phyloP scores from a whole-genome alignment of 306 rosid genomes.

The Inga leiocalycina region DNA sequence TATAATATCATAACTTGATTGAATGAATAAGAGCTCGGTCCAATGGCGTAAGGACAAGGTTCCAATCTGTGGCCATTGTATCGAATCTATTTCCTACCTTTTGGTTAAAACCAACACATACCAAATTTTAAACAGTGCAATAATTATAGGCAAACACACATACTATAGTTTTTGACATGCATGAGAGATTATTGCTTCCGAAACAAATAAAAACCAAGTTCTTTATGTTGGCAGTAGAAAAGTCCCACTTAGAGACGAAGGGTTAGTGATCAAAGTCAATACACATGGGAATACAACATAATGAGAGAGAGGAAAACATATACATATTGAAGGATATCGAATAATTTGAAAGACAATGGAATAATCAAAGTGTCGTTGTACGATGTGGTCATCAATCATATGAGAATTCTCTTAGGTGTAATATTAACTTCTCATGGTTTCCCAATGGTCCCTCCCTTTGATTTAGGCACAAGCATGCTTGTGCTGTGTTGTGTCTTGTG shows the following conservation, averaged over 20 bases:
- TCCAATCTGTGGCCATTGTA: neutral
- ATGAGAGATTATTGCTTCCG: neutral
- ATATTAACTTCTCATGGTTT: conserved; percentile 28
- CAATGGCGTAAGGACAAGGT: neutral
- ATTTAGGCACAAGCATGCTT: neutral
- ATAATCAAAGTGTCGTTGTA: neutral
- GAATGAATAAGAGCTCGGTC: neutral
- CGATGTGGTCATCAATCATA: neutral
- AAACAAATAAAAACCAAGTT: neutral
- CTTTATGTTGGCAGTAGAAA: neutral
- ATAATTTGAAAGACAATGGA: neutral
- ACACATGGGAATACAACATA: conserved; percentile 38
- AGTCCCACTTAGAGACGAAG: conserved; percentile 28
- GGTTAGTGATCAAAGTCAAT: conserved; percentile 33
- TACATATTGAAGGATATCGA: neutral
- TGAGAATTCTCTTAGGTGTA: neutral
- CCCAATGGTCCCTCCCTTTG: conserved; percentile 33
- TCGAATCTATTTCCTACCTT: neutral
- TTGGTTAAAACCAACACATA: neutral
- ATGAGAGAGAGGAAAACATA: conserved; percentile 18
- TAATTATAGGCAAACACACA: neutral
- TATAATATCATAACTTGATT: neutral
- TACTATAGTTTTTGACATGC: neutral
- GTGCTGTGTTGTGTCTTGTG: neutral
- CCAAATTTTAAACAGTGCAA: neutral